Percentiles rank a stretch among this genome's conserved stretches.
These are phyloP conservation scores for Serendipita vermifera DNA, from an alignment of 768 basidiomycete genomes.

Conservation along the genomic window DNA sequence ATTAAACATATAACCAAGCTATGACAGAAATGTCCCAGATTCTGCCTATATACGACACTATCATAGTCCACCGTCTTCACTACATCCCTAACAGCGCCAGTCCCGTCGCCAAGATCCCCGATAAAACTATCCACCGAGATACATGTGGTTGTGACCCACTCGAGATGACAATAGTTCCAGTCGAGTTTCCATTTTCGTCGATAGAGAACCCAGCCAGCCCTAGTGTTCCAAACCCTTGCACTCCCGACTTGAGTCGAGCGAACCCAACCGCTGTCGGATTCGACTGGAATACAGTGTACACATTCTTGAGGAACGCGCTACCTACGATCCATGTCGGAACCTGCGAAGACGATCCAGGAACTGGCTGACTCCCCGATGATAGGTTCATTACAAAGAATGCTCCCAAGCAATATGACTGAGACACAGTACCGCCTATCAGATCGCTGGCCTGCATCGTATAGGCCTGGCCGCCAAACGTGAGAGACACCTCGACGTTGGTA, in stretches of 20 bases:
- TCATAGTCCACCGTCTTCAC: too few species aligned
- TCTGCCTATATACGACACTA: too few species aligned
- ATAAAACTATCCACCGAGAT: too few species aligned
- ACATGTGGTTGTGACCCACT: too few species aligned
- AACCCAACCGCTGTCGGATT: neutral
- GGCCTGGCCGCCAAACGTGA: constrained; percentile 12
- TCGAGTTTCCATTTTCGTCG: neutral
- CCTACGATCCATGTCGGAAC: constrained; percentile 13
- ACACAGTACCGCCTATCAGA: constrained; percentile 4
- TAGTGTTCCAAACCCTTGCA: neutral
- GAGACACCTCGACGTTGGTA: constrained; percentile 9
- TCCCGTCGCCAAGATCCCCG: too few species aligned
- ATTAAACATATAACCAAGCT: too few species aligned
- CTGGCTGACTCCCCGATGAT: neutral
- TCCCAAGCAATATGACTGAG: constrained; percentile 11
- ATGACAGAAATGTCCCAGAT: too few species aligned
- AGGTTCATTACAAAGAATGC: constrained; percentile 6
- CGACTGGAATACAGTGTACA: constrained; percentile 14
- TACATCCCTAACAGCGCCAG: too few species aligned
- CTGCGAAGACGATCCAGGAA: neutral
- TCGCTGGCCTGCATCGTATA: constrained; percentile 12
- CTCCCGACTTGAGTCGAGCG: neutral
- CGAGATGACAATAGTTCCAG: constrained; percentile 2
- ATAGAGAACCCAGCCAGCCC: neutral
- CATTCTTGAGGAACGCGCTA: constrained; percentile 15